These are phyloP conservation scores for Typha latifolia DNA, from an alignment of 176 grass and related monocot genomes.

Conservation along the genomic window DNA sequence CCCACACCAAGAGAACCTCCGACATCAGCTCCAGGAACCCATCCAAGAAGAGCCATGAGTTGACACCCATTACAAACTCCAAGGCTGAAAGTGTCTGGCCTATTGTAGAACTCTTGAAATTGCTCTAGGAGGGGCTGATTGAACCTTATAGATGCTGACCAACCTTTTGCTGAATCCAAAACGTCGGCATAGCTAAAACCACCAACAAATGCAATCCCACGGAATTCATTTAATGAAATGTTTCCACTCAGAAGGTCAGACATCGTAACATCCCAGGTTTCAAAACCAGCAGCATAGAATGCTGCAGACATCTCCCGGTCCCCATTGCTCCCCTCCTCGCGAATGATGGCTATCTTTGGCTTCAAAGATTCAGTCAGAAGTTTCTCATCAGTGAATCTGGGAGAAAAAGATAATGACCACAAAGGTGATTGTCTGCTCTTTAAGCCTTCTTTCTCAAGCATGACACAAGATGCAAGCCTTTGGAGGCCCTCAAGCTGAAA, in stretches of 20 bases:
- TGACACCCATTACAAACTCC: slow-evolving; percentile 93
- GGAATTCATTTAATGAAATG: slow-evolving; percentile 43
- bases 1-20: slow-evolving; percentile 46
- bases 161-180: slow-evolving; percentile 83
- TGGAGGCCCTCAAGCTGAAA: slow-evolving; percentile 81
- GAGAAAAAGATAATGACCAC: slow-evolving; percentile 67
- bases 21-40: slow-evolving; percentile 64
- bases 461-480: slow-evolving; percentile 68
- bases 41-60: slow-evolving; percentile 95
- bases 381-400: slow-evolving; percentile 49
- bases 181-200: slow-evolving; percentile 93
- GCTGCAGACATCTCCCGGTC: slow-evolving; percentile 88
- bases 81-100: slow-evolving; percentile 80
- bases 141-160: slow-evolving; percentile 86
- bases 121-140: slow-evolving; percentile 67
- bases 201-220: slow-evolving; percentile 83
- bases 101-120: slow-evolving; percentile 76
- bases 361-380: slow-evolving; percentile 45
- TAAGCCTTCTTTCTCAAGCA: slow-evolving; percentile 76
- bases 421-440: slow-evolving; percentile 45
- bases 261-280: slow-evolving; percentile 91
- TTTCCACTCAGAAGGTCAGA: slow-evolving; percentile 48
- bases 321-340: slow-evolving; percentile 94
- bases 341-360: slow-evolving; percentile 85
- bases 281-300: slow-evolving; percentile 74